Evolutionary conservation across 106 monocot genomes (phyloP), one percentile per base, ranked within the genome.

Genomic region (Dendrobium chrysotoxum): DNA sequence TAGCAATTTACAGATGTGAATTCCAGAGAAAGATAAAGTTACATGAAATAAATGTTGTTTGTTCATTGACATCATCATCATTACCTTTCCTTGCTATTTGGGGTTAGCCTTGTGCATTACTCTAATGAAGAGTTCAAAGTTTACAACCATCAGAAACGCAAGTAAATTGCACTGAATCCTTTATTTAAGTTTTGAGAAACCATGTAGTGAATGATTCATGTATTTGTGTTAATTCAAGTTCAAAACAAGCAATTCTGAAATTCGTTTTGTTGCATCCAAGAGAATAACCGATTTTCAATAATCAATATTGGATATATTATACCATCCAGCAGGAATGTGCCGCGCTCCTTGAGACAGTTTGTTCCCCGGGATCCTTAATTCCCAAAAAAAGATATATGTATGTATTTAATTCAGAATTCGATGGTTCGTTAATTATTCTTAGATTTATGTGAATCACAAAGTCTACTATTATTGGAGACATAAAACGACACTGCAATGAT

Each of bases 1-100:
- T 16, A 50, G 16, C 25, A 23, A 2, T 35, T 5, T 35, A 35
- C 31, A 64, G 64, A 70, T 70, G 70, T 28, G 13, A 16, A 70
- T 70, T 70, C 35, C 70, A 70, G 13, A 70, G 31, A 70, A 70
- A 70, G 70, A 31, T 13, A 70, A 70, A 31, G 70, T 35, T 65
- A 3, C 70, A 16, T 3, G 28, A 35, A 70, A 70, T 70, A 31
- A 31, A 35, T 70, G 31, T 35, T 30, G 28, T 65, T 35, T 65
- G 4, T 31, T 70, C 16, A 61, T 61, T 61, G 61, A 61, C 23
- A 61, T 23, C 61, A 70, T 31, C 28, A 31, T 12, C 31, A 31
- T 35, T 35, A 70, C 13, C 28, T 5, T 35, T 35, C 70, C 68
- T 15, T 68, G 4, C 68, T 30, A 68, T 12, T 68, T 68, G 28